Evolutionary conservation across 805 yeast species (phyloP), one percentile per base, ranked within the genome.

Genomic region (Candida hispaniensis): DNA sequence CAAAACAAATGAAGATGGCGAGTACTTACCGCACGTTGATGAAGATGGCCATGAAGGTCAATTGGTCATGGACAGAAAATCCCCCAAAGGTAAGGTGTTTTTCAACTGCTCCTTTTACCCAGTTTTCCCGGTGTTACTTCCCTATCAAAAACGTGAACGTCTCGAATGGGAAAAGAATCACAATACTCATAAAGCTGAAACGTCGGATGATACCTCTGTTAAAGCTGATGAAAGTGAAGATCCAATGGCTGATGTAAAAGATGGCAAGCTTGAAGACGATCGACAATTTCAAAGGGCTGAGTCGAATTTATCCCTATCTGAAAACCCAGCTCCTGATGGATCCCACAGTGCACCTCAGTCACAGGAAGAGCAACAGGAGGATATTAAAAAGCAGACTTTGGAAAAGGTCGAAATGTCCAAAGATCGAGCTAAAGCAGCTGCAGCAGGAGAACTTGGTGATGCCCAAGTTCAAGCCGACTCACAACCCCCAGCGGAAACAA

Each of bases 21-120:
- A 65, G 40, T 78, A 76, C 30, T 16, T 42, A n/a, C 34, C 35
- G 7, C 22, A 15, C 14, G 36, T 39, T 5, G 36, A 30, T n/a
- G 25, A 30, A 26, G 35, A 34, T 25, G 59, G 67, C 41, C 69
- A 76, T 47, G 64, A 64, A 4, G 76, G 77, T 34, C 70, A 71
- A 45, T 63, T 91, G 45, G 71, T 79, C 27, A 71, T 71, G 49
- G 78, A 72, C n/a, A 54, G 52, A 54, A 79, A 75, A 49, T 83
- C 88, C n/a, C 73, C 91, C 18, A 79, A 78, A 61, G 98, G 98
- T 54, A 58, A 67, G 14, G 63, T 91, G 19, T 67, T 72, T 4
- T 91, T 82, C 55, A 65, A 73, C 4, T 60, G 80, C 39, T 71
- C 93, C 2, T 91, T 88, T 64, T 86, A 73, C 59, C 98, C 98